Evolutionary conservation across 1,139 yeast genomes (phyloP).

Genomic region (Tardiomyces blankii): DNA sequence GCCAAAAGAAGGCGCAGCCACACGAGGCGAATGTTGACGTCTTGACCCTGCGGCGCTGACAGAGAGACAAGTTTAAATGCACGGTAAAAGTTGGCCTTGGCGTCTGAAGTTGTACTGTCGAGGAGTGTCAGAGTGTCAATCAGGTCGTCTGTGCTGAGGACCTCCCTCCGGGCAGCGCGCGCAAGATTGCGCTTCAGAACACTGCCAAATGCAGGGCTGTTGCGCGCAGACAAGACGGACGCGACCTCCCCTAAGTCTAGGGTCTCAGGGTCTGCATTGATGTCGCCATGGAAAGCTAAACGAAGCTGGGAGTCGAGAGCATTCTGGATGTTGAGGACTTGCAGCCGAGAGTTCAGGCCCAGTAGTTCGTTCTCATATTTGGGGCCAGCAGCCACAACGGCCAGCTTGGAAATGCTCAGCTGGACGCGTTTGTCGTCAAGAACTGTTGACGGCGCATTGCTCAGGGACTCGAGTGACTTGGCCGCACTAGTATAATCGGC

Average conservation of each 20-base stretch:
- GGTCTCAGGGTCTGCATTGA: background rate
- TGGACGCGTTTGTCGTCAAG: conserved; percentile 44
- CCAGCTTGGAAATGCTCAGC: conserved; percentile 60
- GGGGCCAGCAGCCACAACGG: conserved; percentile 22
- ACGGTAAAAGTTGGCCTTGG: conserved; percentile 28
- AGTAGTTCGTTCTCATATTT: background rate
- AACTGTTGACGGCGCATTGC: conserved; percentile 35
- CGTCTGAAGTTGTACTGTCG: conserved; percentile 24
- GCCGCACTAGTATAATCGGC: conserved; percentile 43
- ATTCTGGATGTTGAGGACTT: conserved; percentile 4
- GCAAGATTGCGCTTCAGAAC: conserved; percentile 25
- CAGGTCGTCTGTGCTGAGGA: conserved; percentile 37
- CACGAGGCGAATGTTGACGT: conserved; percentile 29
- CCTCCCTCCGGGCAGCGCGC: conserved; percentile 30
- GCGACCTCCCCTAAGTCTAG: background rate
- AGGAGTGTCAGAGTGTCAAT: conserved; percentile 48
- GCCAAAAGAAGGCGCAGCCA: conserved; percentile 59
- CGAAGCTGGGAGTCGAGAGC: conserved; percentile 1
- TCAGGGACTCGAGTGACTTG: conserved; percentile 26
- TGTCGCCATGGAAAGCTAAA: background rate
- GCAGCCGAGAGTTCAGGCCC: background rate
- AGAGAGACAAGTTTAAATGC: conserved; percentile 29
- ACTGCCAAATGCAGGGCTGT: conserved; percentile 6
- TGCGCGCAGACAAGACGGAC: conserved; percentile 3
- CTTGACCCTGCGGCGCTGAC: conserved; percentile 24